Evolutionary conservation across 768 basidiomycete genomes (phyloP).

Genomic region (Leucocoprinus leucothites): DNA sequence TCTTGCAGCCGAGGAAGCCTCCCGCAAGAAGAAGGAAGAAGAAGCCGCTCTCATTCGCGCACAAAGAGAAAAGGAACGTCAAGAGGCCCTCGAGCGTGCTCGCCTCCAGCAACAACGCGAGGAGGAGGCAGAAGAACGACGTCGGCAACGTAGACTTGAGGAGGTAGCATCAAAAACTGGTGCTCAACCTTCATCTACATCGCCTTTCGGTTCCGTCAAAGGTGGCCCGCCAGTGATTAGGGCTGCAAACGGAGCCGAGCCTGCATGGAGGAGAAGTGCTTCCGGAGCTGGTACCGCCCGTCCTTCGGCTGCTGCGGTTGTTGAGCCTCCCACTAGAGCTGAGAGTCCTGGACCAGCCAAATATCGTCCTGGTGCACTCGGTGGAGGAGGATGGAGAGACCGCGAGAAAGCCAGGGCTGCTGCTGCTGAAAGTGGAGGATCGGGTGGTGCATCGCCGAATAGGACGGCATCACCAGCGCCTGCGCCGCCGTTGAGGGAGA

Average conservation of each 20-base stretch:
- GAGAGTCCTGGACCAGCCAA: constrained; percentile 50
- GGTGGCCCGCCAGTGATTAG: constrained; percentile 15
- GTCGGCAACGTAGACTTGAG: constrained; percentile 38
- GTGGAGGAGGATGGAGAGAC: constrained; percentile 18
- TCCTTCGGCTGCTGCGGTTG: background rate
- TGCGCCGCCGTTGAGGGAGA: constrained; percentile 29
- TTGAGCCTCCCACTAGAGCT: constrained; percentile 40
- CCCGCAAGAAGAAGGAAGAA: constrained; percentile 59
- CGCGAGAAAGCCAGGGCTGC: constrained; percentile 21
- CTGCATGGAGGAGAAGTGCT: constrained; percentile 31
- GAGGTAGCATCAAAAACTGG: constrained; percentile 2
- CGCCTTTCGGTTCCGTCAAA: constrained; percentile 23
- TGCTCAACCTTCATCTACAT: too few relatives aligned
- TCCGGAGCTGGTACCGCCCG: constrained; percentile 20
- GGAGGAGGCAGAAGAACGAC: constrained; percentile 61
- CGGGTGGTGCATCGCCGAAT: constrained; percentile 17
- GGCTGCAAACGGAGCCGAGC: constrained; percentile 24
- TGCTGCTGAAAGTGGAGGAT: constrained; percentile 16
- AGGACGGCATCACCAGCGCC: constrained; percentile 28
- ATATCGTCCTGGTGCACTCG: constrained; percentile 40
- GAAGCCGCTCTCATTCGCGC: constrained; percentile 47
- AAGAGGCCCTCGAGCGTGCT: constrained; percentile 49
- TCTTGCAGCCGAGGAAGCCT: constrained; percentile 49
- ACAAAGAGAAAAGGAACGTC: constrained; percentile 47
- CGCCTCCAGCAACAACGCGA: constrained; percentile 63